Evolutionary conservation across 495 filamentous ascomycete genomes (phyloP), one percentile per base, ranked within the genome.

Genomic region (Massariosphaeria phaeospora): DNA sequence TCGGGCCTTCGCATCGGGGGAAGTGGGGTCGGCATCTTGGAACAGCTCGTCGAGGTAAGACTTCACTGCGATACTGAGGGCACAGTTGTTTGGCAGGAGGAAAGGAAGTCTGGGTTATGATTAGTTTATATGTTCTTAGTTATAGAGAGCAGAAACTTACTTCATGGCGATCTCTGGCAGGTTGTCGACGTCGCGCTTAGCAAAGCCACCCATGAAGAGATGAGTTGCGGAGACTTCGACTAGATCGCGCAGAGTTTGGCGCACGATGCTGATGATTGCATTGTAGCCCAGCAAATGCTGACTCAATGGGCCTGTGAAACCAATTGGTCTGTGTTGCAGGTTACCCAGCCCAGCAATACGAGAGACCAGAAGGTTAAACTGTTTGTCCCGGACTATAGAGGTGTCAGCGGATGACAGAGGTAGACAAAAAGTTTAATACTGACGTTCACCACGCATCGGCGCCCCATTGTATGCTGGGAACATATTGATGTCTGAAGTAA

Each of bases 271-370:
- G 33, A 86, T 83, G 54, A 96, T 75, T 0, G 89, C 89, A 54
- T 89, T 87, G 72, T 89, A 97, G 25, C 83, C 85, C 10, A 97
- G 76, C 36, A 97, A 76, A 61, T 93, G 87, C 65, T 91, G 83
- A 74, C 87, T 96, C 1, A 99, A 76, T 0, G 93, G 93, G 0
- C 93, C 93, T 21, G 93, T 96, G 70, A 95, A 99, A 21, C 94
- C 91, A 61, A 91, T 90, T 5, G 77, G 72, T 58, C 87, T 79
- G 66, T 99, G 93, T 26, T 82, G 80, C 21, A 99, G 73, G 59
- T 85, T 86, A 40, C 84, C 81, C 59, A 97, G 75, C 44, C 84
- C 88, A 12, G 91, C 85, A 50, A 93, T 84, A 34, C 91, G 84
- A 51, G 87, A 89, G 55, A 96, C 80, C 26, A 96, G 78, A 55